These are phyloP conservation scores for Solanum commersonii DNA, from an alignment of 257 asterid genomes.

Conservation along the genomic window DNA sequence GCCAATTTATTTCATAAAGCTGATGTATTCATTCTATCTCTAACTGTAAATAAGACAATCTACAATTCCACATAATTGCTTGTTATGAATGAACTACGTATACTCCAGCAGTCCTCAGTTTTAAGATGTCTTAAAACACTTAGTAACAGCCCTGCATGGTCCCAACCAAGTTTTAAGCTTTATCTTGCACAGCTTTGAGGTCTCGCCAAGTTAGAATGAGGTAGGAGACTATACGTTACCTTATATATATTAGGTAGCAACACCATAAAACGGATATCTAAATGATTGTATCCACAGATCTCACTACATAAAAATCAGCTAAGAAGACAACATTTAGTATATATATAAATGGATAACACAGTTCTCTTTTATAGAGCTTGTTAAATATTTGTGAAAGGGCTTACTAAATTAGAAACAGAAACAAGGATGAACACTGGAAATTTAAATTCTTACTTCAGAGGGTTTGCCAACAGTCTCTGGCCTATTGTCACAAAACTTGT, in stretches of 20 bases:
- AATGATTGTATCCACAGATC: not conserved
- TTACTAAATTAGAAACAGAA: not conserved
- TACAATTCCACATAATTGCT: not conserved
- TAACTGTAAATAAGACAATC: not conserved
- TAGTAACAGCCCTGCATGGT: not conserved
- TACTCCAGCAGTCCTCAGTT: not conserved
- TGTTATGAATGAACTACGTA: not conserved
- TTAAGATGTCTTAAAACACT: not conserved
- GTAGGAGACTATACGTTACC: not conserved
- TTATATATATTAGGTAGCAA: not conserved
- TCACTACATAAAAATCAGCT: not conserved
- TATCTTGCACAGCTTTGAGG: not conserved
- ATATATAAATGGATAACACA: not conserved
- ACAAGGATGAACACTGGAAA: slow-evolving; percentile 1
- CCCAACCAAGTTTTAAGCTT: not conserved
- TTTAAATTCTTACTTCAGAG: slow-evolving; percentile 64
- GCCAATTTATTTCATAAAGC: not conserved
- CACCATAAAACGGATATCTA: not conserved
- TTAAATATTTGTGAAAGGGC: not conserved
- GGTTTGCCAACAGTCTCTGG: slow-evolving; percentile 91
- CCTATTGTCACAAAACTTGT: slow-evolving; percentile 97
- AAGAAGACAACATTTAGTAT: not conserved
- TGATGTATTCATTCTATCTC: not conserved
- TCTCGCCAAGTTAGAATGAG: not conserved
- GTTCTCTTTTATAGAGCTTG: not conserved